Conservation (phyloP, 164 flowering plant species). For the Vitis vinifera region ASM3070453v1 NC_081815.1:17015501-17016000, state of each 20-base stretch:
- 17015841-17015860: not conserved
- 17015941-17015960: too few species aligned
- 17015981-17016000: too few species aligned
- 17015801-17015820: not conserved
- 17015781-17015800: not conserved
- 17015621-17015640: slow-evolving; percentile 1
- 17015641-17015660: slow-evolving; percentile 1
- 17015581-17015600: not conserved
- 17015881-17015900: too few species aligned
- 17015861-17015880: not conserved
- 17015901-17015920: too few species aligned
- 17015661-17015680: slow-evolving; percentile 9
- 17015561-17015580: not conserved
- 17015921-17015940: too few species aligned
- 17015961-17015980: too few species aligned
- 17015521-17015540: too few species aligned
- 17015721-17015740: slow-evolving; percentile 5
- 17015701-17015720: not conserved
- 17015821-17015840: not conserved
- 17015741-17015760: not conserved
- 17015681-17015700: slow-evolving; percentile 6
- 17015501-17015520: too few species aligned
- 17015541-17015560: not conserved
- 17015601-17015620: not conserved
- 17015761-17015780: not conserved